Conservation (phyloP, 371 early-diverging fungal genomes). For the Chytridium lagenaria region DNA sequence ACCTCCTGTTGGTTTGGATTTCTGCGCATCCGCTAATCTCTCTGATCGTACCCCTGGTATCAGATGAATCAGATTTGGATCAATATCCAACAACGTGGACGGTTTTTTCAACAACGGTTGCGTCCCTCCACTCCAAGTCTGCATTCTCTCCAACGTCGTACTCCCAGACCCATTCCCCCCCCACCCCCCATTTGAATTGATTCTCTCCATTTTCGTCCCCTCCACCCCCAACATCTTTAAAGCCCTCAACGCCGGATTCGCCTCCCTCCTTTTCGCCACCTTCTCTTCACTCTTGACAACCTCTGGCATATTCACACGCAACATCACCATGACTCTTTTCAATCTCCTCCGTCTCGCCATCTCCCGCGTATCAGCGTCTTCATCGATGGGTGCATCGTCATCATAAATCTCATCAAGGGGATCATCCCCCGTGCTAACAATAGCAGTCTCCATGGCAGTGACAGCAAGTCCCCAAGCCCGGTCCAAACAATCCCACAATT, state of each 20-base stretch:
- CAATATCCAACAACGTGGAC: not conserved
- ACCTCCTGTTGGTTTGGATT: not conserved
- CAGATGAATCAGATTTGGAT: not conserved
- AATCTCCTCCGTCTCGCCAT: constrained; percentile 11
- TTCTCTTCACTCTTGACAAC: not conserved
- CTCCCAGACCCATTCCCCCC: not conserved
- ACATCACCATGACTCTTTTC: not conserved
- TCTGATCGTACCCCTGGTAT: not conserved
- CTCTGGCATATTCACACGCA: not conserved
- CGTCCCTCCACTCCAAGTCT: constrained; percentile 13
- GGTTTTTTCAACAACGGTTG: not conserved
- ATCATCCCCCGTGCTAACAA: not conserved
- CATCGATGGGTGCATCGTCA: not conserved
- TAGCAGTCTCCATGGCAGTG: not conserved
- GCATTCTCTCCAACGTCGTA: constrained; percentile 6
- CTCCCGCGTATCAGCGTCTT: constrained; percentile 9
- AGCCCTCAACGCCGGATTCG: not conserved
- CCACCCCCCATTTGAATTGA: not conserved
- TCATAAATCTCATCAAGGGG: constrained; percentile 12
- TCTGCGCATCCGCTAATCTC: not conserved
- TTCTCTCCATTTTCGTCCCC: not conserved
- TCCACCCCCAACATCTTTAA: constrained; percentile 5
- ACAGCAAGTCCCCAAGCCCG: not conserved
- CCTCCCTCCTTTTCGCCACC: not conserved
- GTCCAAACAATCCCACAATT: constrained; percentile 7